Base-by-base conservation (phyloP, 805 yeast genomes). In the Maudiozyma turicensis region DNA sequence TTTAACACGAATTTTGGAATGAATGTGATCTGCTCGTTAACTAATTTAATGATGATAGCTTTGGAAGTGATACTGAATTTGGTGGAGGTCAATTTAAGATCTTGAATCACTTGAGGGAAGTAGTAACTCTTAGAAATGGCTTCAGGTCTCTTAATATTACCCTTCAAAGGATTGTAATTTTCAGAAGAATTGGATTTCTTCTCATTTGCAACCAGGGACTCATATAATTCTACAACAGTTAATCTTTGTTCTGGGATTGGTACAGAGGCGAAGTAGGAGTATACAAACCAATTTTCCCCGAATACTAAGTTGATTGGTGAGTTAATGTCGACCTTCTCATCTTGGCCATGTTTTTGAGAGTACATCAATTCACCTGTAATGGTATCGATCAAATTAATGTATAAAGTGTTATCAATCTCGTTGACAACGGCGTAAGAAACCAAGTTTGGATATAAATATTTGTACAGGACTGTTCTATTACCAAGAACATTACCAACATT, bases 201-300 rank as follows among this genome's bases (percentile, higher is more conserved):
- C 50, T 63, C 60, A 61, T 84, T 75, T 26, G 85, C 78, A 4
- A 59, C 64, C 11, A 71, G 59, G 1, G 88, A 81, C 58, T 87
- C 95, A 65, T 80, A 93, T 39, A 93, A 65, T 62, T 93, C 97
- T 57, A 87, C 70, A 3, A 85, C 88, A 13, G 75, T 79, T 11
- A 93, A 59, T 56, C 82, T 76, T 45, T 77, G 75, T 33, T 76
- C 76, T 3, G 78, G 73, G 20, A 71, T 62, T 9, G 82, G 82
- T 2, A 62, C 61, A 1, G 60, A 58, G 49, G 81, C 74, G 59
- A 74, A 77, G 57, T 79, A 82, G 0, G 90, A 71, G 59, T 85
- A 83, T 9, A 86, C 73, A 14, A 88, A 70, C 86, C 93, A 91
- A 66, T 90, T 80, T 61, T 91, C 98, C 45, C 88, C 93, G 64